Evolutionary conservation across 177 flowering plant species (phyloP).

Genomic region (Vitis hybrid): DNA sequence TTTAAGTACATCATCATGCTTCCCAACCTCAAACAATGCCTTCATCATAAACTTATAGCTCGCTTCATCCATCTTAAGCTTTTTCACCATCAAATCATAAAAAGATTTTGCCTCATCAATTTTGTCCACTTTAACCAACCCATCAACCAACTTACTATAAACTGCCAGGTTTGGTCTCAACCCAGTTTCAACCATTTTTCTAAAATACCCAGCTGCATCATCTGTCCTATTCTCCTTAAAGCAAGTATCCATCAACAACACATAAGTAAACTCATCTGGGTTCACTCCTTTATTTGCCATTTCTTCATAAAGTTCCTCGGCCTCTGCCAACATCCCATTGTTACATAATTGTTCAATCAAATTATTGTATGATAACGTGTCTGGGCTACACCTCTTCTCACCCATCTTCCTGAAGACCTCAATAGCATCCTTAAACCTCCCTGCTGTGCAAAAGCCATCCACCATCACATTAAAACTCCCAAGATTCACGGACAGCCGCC

Average conservation of each 20-base stretch:
- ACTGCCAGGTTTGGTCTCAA: conserved; percentile 75
- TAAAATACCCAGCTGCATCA: conserved; percentile 78
- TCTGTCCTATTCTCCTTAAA: conserved; percentile 53
- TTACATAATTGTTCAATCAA: conserved; percentile 80
- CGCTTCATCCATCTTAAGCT: conserved; percentile 64
- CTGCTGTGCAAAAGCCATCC: conserved; percentile 63
- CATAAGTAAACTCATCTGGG: conserved; percentile 79
- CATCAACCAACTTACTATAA: conserved; percentile 60
- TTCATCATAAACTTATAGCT: conserved; percentile 68
- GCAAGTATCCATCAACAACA: conserved; percentile 78
- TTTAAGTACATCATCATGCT: conserved; percentile 65
- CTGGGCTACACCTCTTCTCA: conserved; percentile 68
- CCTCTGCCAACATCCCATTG: conserved; percentile 68
- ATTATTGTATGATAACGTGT: conserved; percentile 72
- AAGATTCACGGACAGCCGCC: conserved; percentile 60
- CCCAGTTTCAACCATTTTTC: conserved; percentile 73
- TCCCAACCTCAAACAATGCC: conserved; percentile 58
- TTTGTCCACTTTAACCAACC: conserved; percentile 62
- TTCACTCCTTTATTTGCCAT: conserved; percentile 66
- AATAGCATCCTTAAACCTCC: conserved; percentile 70
- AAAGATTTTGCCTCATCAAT: conserved; percentile 77
- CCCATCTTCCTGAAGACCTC: conserved; percentile 75
- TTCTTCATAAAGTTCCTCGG: conserved; percentile 65
- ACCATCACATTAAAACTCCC: conserved; percentile 89
- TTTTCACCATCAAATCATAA: conserved; percentile 78